phyloP scores from a whole-genome alignment of 768 basidiomycete genomes.

The Calvatia gigantea region DNA sequence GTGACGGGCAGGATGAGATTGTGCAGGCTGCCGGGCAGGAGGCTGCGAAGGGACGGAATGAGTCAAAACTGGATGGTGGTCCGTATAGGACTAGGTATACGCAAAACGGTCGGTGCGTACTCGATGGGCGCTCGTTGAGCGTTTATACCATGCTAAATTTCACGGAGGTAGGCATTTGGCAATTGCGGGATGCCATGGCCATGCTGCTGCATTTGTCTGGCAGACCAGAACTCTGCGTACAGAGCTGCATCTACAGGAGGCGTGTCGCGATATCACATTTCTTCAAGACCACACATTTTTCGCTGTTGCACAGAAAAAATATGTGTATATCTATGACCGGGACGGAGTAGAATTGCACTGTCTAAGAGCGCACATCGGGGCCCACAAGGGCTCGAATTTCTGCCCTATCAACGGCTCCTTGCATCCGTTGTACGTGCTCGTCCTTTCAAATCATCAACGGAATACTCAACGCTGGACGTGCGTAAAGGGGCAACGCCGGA shows the following conservation, averaged over 20 bases:
- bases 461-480: neutral
- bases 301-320: slow-evolving; percentile 95
- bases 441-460: neutral
- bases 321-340: slow-evolving; percentile 93
- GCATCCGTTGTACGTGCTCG: slow-evolving; percentile 64
- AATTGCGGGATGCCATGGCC: slow-evolving; percentile 77
- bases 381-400: slow-evolving; percentile 86
- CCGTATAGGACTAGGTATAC: slow-evolving; percentile 85
- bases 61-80: slow-evolving; percentile 82
- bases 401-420: slow-evolving; percentile 95
- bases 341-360: slow-evolving; percentile 91
- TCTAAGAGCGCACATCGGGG: slow-evolving; percentile 80
- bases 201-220: slow-evolving; percentile 94
- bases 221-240: slow-evolving; percentile 80
- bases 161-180: slow-evolving; percentile 68
- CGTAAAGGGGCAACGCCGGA: slow-evolving; percentile 90
- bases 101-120: slow-evolving; percentile 75
- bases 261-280: slow-evolving; percentile 92
- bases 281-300: slow-evolving; percentile 91
- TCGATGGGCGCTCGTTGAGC: neutral
- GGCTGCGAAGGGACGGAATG: slow-evolving; percentile 70
- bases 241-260: slow-evolving; percentile 87
- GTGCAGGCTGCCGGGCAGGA: slow-evolving; percentile 62
- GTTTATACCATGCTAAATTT: neutral
- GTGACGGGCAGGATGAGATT: slow-evolving; percentile 80